Evolutionary conservation across 1,284 basidiomycete species (phyloP).

Genomic region (Melampsora americana): DNA sequence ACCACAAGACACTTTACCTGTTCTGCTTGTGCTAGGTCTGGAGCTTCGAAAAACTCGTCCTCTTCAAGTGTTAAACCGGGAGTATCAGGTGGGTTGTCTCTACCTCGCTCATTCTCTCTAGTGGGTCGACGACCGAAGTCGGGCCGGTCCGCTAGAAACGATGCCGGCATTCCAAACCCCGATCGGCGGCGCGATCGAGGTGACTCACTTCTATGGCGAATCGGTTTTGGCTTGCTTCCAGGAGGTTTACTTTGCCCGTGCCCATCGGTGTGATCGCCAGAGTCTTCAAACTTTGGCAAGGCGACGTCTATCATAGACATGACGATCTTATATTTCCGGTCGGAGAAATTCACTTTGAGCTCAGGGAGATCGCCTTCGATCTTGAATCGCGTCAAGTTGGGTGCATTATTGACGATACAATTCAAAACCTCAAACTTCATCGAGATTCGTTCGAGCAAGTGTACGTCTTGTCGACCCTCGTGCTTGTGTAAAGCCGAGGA

Average conservation of each 20-base stretch:
- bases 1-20: slow-evolving; percentile 47
- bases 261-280: slow-evolving; percentile 47
- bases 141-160: slow-evolving; percentile 44
- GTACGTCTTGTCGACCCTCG: slow-evolving; percentile 61
- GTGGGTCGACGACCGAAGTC: slow-evolving; percentile 32
- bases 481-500: slow-evolving; percentile 65
- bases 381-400: slow-evolving; percentile 85
- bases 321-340: slow-evolving; percentile 88
- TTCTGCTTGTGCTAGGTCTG: slow-evolving; percentile 66
- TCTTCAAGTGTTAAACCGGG: slow-evolving; percentile 52
- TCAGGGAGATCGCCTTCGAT: slow-evolving; percentile 84
- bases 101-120: slow-evolving; percentile 47
- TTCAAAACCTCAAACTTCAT: slow-evolving; percentile 87
- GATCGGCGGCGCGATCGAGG: slow-evolving; percentile 25
- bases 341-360: slow-evolving; percentile 89
- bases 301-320: slow-evolving; percentile 90
- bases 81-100: neutral
- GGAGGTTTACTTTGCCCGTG: neutral
- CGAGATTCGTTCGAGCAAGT: slow-evolving; percentile 89
- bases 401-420: slow-evolving; percentile 83
- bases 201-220: slow-evolving; percentile 24
- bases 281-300: slow-evolving; percentile 76
- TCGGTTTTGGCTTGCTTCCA: slow-evolving; percentile 27
- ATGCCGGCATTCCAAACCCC: slow-evolving; percentile 35
- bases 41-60: slow-evolving; percentile 72